A percentile compares a stretch with the other conserved stretches of the same genome.
phyloP scores from a whole-genome alignment of 352 stramenopile genomes.

The Pythium aphanidermatum region DNA sequence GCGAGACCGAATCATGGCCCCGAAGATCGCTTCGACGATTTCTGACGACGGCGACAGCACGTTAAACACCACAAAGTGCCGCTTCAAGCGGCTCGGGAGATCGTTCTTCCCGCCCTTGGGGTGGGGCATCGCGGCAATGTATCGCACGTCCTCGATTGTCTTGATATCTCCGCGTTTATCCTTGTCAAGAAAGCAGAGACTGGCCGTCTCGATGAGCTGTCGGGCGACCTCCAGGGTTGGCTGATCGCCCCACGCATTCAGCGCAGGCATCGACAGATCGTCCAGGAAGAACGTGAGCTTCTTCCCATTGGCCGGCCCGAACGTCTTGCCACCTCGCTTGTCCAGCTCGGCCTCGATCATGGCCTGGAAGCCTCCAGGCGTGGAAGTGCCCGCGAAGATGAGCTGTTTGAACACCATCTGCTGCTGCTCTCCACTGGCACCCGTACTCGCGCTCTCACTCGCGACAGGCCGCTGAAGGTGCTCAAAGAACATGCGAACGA shows the following conservation, averaged over 20 bases:
- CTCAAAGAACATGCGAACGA: constrained; percentile 74
- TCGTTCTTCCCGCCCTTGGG: constrained; percentile 69
- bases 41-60: constrained; percentile 62
- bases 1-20: constrained; percentile 61
- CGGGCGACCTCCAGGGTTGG: constrained; percentile 69
- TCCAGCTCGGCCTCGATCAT: constrained; percentile 71
- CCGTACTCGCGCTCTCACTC: neutral
- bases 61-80: constrained; percentile 88
- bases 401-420: constrained; percentile 71
- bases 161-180: constrained; percentile 82
- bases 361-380: constrained; percentile 72
- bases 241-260: constrained; percentile 72
- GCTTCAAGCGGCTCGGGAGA: constrained; percentile 85
- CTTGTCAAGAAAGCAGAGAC: constrained; percentile 77
- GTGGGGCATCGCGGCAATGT: constrained; percentile 59
- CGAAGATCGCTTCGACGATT: constrained; percentile 86
- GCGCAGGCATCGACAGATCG: constrained; percentile 61
- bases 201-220: constrained; percentile 61
- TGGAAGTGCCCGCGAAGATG: constrained; percentile 84
- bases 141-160: constrained; percentile 58
- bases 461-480: constrained; percentile 6
- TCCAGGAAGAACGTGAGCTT: constrained; percentile 80
- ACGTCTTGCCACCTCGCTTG: constrained; percentile 77
- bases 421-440: constrained; percentile 23
- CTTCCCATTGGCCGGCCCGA: constrained; percentile 57